Evolutionary conservation across 352 stramenopile species (phyloP).

Genomic region (Phytophthora syringae): DNA sequence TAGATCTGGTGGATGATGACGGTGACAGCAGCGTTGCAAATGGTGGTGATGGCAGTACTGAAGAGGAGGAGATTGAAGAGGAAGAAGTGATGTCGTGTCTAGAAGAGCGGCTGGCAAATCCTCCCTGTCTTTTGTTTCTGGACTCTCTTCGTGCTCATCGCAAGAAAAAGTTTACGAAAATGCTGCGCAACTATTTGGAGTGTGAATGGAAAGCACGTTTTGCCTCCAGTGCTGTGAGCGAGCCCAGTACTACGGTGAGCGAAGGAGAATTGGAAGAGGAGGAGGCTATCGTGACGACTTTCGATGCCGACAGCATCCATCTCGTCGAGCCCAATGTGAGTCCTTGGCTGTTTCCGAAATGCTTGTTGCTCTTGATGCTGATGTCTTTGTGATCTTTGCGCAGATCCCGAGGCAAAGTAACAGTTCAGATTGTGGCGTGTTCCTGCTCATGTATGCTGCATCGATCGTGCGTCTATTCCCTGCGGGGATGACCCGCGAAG

Average conservation of each 20-base stretch:
- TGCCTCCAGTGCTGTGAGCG: constrained; percentile 22
- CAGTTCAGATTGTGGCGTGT: constrained; percentile 93
- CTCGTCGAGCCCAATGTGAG: constrained; percentile 86
- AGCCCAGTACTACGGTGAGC: not conserved
- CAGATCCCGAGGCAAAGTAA: constrained; percentile 94
- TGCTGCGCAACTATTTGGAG: constrained; percentile 90
- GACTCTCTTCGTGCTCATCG: constrained; percentile 95
- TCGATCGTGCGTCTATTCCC: constrained; percentile 72
- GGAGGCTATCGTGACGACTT: constrained; percentile 51
- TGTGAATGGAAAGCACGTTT: constrained; percentile 67
- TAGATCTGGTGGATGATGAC: constrained; percentile 44
- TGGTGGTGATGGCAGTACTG: constrained; percentile 4
- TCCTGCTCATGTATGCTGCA: constrained; percentile 80
- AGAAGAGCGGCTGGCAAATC: constrained; percentile 45
- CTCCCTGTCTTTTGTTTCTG: constrained; percentile 92
- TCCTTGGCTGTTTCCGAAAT: not conserved
- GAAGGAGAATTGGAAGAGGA: constrained; percentile 12
- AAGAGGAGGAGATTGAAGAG: constrained; percentile 45
- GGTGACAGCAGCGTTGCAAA: not conserved
- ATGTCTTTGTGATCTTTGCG: not conserved
- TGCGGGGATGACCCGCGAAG: constrained; percentile 53
- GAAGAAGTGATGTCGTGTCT: constrained; percentile 54
- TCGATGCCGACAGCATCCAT: constrained; percentile 52
- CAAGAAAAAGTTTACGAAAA: constrained; percentile 87
- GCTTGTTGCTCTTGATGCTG: not conserved